These are phyloP conservation scores for Anthostomella pinea DNA, from an alignment of 2,329 filamentous ascomycete genomes.

Conservation along the genomic window DNA sequence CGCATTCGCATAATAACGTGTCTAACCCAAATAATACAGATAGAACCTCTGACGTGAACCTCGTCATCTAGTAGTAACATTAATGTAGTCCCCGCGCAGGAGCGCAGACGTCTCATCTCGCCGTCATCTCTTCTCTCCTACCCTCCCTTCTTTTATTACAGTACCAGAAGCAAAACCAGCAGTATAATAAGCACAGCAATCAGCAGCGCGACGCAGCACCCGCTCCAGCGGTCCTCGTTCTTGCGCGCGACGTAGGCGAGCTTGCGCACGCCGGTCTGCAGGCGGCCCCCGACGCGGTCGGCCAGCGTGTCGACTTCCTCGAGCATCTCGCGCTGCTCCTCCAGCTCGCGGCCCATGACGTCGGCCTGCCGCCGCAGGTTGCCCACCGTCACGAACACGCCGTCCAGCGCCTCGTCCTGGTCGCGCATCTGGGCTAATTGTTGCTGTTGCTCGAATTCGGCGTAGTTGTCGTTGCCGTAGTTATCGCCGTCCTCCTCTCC, in stretches of 20 bases:
- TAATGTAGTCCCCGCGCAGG: no score
- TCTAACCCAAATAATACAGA: no score
- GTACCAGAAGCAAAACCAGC: slow-evolving; percentile 70
- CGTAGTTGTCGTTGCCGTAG: slow-evolving; percentile 59
- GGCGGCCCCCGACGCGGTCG: slow-evolving; percentile 80
- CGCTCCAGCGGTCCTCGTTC: slow-evolving; percentile 86
- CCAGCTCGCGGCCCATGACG: slow-evolving; percentile 93
- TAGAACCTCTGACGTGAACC: no score
- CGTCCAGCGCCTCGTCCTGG: slow-evolving; percentile 90
- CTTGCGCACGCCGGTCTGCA: slow-evolving; percentile 84
- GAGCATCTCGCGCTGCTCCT: slow-evolving; percentile 89
- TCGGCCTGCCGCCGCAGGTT: slow-evolving; percentile 87
- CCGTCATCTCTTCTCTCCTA: no score
- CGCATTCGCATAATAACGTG: no score
- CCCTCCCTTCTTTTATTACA: slow-evolving; percentile 44
- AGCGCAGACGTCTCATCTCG: no score
- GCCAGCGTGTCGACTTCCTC: slow-evolving; percentile 80
- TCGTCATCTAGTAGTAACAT: no score
- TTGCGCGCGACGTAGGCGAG: slow-evolving; percentile 78
- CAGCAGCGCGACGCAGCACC: slow-evolving; percentile 85
- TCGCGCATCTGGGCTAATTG: slow-evolving; percentile 91
- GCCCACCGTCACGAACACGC: slow-evolving; percentile 89
- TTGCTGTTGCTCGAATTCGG: slow-evolving; percentile 84
- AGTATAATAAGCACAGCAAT: slow-evolving; percentile 87
- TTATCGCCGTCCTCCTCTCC: slow-evolving; percentile 41